Evolutionary conservation across 2,329 filamentous ascomycete genomes (phyloP).

Genomic region (Pseudogymnoascus sp.): DNA sequence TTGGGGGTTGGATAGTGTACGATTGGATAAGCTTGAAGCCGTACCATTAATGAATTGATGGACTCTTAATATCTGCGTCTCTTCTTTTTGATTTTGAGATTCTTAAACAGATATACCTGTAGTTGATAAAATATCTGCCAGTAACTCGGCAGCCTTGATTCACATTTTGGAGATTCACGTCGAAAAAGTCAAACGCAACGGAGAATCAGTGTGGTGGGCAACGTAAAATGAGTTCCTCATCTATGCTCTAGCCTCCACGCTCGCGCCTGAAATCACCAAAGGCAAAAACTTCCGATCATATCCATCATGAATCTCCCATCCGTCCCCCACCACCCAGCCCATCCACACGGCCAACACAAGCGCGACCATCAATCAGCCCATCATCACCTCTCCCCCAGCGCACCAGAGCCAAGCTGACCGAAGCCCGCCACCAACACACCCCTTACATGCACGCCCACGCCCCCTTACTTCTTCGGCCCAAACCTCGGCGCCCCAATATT

Average conservation of each 20-base stretch:
- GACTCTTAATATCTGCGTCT: background rate
- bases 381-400: no score
- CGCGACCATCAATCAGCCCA: no score
- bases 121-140: no score
- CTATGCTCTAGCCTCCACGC: background rate
- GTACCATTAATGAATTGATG: background rate
- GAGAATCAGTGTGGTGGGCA: background rate
- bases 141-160: background rate
- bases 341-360: background rate
- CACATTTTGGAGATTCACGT: background rate
- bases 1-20: background rate
- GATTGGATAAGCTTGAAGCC: constrained; percentile 1
- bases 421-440: background rate
- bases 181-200: background rate
- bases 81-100: background rate
- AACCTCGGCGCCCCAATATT: constrained; percentile 83
- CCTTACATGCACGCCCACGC: background rate
- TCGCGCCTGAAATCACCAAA: constrained; percentile 3
- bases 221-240: background rate
- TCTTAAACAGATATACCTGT: background rate
- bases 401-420: no score
- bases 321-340: background rate
- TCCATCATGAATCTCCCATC: background rate
- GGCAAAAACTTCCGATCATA: background rate
- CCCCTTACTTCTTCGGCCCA: constrained; percentile 52